phyloP scores from a whole-genome alignment of 1,284 basidiomycete species.

The Amylostereum areolatum region DNA sequence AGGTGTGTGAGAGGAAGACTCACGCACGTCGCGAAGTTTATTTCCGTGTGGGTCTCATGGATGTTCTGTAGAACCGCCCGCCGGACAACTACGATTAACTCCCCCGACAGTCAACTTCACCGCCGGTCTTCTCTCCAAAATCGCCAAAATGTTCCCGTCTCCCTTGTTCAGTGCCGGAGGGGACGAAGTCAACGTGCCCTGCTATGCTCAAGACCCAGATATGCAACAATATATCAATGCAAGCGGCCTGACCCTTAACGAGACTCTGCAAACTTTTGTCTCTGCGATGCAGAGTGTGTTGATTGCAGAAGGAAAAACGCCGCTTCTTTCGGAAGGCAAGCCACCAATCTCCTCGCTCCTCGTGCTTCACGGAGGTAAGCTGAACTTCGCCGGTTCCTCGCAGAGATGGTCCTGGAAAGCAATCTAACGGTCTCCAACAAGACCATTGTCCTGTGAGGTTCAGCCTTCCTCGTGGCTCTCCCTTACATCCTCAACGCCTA shows the following conservation, averaged over 20 bases:
- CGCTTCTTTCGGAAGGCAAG: slow-evolving; percentile 68
- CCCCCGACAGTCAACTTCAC: slow-evolving; percentile 42
- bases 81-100: slow-evolving; percentile 75
- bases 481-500: background rate
- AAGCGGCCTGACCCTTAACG: slow-evolving; percentile 49
- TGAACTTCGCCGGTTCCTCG: background rate
- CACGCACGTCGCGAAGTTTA: background rate
- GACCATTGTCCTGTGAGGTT: background rate
- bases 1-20: slow-evolving; percentile 7
- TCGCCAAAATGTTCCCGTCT: slow-evolving; percentile 46
- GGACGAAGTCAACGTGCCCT: slow-evolving; percentile 73
- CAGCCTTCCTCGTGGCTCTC: background rate
- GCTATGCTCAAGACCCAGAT: slow-evolving; percentile 58
- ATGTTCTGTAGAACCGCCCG: slow-evolving; percentile 57
- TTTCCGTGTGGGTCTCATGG: too few relatives aligned
- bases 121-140: slow-evolving; percentile 34
- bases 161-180: slow-evolving; percentile 74
- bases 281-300: slow-evolving; percentile 45
- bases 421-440: background rate
- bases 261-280: slow-evolving; percentile 62
- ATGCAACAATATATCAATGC: slow-evolving; percentile 47
- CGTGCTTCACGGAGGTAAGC: too few relatives aligned
- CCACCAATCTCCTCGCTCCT: background rate
- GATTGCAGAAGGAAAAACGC: slow-evolving; percentile 40
- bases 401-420: background rate